Evolutionary conservation across 2,329 filamentous ascomycete species (phyloP).

Genomic region (Paraphaeosphaeria minitans): DNA sequence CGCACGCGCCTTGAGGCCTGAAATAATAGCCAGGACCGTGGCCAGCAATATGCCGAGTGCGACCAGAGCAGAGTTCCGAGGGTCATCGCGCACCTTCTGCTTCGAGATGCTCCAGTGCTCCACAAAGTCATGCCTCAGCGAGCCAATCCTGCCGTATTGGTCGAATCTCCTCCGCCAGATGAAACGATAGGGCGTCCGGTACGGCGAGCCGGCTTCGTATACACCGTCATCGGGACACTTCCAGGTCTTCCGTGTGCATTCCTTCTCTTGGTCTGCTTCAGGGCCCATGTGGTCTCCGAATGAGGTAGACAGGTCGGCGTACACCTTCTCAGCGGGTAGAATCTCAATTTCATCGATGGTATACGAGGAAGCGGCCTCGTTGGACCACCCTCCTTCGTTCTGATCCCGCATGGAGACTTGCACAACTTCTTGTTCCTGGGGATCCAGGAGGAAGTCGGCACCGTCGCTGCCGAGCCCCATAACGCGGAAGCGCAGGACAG

Average conservation of each 20-base stretch:
- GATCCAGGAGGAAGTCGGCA: constrained; percentile 16
- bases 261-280: constrained; percentile 13
- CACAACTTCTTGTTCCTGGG: constrained; percentile 16
- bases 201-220: constrained; percentile 16
- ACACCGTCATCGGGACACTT: constrained; percentile 21
- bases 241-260: constrained; percentile 21
- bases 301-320: background rate
- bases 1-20: constrained; percentile 1
- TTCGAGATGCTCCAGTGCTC: constrained; percentile 12
- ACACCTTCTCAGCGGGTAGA: constrained; percentile 7
- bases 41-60: constrained; percentile 15
- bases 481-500: constrained; percentile 22
- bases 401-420: constrained; percentile 18
- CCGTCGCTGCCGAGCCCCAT: constrained; percentile 21
- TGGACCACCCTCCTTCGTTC: constrained; percentile 17
- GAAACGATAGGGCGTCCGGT: constrained; percentile 20
- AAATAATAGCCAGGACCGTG: constrained; percentile 9
- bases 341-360: constrained; percentile 17
- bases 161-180: constrained; percentile 27
- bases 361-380: constrained; percentile 15
- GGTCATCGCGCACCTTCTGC: constrained; percentile 10
- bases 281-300: constrained; percentile 9
- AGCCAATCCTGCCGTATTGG: constrained; percentile 23
- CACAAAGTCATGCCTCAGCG: constrained; percentile 19
- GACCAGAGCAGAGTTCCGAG: constrained; percentile 17